Evolutionary conservation across 1,284 basidiomycete species (phyloP).

Genomic region (Cutaneotrichosporon cutaneum): DNA sequence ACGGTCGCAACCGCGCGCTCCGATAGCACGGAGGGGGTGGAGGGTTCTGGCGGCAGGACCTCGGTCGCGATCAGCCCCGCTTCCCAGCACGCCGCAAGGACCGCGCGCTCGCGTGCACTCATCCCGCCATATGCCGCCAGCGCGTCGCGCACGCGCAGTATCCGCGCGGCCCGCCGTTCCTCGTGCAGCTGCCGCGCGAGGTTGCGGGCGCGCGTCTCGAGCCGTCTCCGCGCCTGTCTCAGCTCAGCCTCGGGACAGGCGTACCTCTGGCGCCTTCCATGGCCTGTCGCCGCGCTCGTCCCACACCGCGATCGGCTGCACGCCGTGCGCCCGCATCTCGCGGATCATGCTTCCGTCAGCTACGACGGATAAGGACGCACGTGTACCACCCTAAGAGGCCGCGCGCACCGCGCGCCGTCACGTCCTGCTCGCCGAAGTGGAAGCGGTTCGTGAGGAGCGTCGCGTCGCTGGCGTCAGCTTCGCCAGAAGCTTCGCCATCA

Average conservation of each 20-base stretch:
- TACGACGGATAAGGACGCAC: constrained; percentile 28
- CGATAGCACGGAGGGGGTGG: too few species aligned
- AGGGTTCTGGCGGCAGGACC: background rate
- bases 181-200: constrained; percentile 43
- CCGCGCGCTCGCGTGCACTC: background rate
- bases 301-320: constrained; percentile 49
- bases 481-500: too few species aligned
- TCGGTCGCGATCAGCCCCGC: background rate
- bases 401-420: constrained; percentile 31
- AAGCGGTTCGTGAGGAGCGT: constrained; percentile 50
- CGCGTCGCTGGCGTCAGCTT: constrained; percentile 39
- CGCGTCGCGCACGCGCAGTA: constrained; percentile 16
- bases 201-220: constrained; percentile 24
- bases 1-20: background rate
- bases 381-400: constrained; percentile 49
- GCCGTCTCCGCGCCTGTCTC: constrained; percentile 25
- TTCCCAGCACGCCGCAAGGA: background rate
- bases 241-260: constrained; percentile 8
- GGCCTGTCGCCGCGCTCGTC: constrained; percentile 46
- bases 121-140: constrained; percentile 2
- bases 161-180: constrained; percentile 30
- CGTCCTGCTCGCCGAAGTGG: constrained; percentile 39
- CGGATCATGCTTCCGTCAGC: constrained; percentile 40
- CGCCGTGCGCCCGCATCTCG: constrained; percentile 38
- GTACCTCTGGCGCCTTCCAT: constrained; percentile 52